A percentile compares a stretch with the other conserved stretches of the same genome.
phyloP scores from a whole-genome alignment of 805 yeast genomes.

The Candida chilensis region DNA sequence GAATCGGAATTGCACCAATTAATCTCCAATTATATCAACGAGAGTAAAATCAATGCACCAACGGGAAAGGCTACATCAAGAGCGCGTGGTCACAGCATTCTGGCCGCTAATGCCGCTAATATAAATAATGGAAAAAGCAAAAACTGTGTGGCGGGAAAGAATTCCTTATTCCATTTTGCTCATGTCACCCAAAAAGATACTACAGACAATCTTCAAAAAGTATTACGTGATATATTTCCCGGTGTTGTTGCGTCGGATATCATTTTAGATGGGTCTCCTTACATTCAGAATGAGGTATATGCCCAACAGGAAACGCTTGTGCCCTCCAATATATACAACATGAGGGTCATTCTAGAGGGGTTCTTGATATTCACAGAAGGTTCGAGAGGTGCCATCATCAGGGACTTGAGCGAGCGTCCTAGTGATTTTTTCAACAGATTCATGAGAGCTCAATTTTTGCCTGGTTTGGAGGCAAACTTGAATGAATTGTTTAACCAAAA shows the following conservation, averaged over 20 bases:
- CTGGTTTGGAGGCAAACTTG: slow-evolving; percentile 52
- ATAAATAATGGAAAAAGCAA: too few species aligned
- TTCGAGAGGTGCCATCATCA: slow-evolving; percentile 23
- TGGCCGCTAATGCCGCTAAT: too few species aligned
- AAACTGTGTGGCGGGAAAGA: neutral
- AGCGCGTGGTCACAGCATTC: neutral
- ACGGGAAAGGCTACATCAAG: neutral
- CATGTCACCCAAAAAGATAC: neutral
- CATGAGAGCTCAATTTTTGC: slow-evolving; percentile 56
- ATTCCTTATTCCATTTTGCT: neutral
- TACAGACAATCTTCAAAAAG: slow-evolving; percentile 31
- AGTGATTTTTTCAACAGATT: slow-evolving; percentile 48
- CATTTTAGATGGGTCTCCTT: slow-evolving; percentile 22
- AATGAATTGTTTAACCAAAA: slow-evolving; percentile 38
- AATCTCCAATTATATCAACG: slow-evolving; percentile 25
- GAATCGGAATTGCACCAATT: slow-evolving; percentile 28
- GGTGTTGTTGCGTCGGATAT: slow-evolving; percentile 36
- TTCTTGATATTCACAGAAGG: slow-evolving; percentile 62
- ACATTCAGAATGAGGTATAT: slow-evolving; percentile 51
- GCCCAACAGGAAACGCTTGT: slow-evolving; percentile 57
- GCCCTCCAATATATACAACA: slow-evolving; percentile 65
- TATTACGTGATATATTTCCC: slow-evolving; percentile 60
- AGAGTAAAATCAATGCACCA: too few species aligned
- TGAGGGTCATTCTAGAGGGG: slow-evolving; percentile 70
- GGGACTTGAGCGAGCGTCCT: slow-evolving; percentile 15